A percentile compares a stretch with the other conserved stretches of the same genome.
Evolutionary conservation across 495 filamentous ascomycete genomes (phyloP).

Genomic region (Endocarpon pusillum): DNA sequence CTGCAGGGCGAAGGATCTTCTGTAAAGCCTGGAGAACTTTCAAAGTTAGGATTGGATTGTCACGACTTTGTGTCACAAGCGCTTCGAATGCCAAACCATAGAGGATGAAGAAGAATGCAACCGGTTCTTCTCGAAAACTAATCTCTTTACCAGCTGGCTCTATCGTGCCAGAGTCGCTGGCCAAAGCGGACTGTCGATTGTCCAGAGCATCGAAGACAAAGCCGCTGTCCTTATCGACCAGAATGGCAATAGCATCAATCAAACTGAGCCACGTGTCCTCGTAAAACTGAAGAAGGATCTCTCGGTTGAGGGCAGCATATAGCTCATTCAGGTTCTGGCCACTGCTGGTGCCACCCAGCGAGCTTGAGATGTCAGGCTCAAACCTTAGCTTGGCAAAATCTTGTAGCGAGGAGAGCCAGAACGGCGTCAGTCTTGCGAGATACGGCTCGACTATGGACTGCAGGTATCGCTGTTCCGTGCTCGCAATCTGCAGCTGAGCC

Average conservation of each 20-base stretch:
- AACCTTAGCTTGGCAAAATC: conserved; percentile 90
- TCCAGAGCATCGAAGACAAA: conserved; percentile 95
- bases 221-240: conserved; percentile 93
- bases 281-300: conserved; percentile 90
- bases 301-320: conserved; percentile 83
- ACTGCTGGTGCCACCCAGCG: conserved; percentile 45
- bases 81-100: conserved; percentile 96
- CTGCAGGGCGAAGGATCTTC: conserved; percentile 87
- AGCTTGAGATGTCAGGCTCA: conserved; percentile 91
- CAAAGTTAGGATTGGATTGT: conserved; percentile 62
- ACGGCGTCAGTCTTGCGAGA: conserved; percentile 68
- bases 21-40: conserved; percentile 83
- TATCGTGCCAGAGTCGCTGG: background rate
- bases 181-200: conserved; percentile 31
- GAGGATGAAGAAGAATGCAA: conserved; percentile 97
- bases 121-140: conserved; percentile 93
- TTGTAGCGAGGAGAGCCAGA: conserved; percentile 84
- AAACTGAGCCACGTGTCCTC: conserved; percentile 94
- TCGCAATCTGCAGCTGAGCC: conserved; percentile 96
- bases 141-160: conserved; percentile 43
- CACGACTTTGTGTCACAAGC: conserved; percentile 58
- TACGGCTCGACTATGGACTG: conserved; percentile 80
- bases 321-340: conserved; percentile 74
- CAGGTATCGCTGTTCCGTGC: conserved; percentile 80
- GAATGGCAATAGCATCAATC: conserved; percentile 90